phyloP scores from a whole-genome alignment of 2,329 filamentous ascomycete species.

The Colletotrichum cordylinicola region DNA sequence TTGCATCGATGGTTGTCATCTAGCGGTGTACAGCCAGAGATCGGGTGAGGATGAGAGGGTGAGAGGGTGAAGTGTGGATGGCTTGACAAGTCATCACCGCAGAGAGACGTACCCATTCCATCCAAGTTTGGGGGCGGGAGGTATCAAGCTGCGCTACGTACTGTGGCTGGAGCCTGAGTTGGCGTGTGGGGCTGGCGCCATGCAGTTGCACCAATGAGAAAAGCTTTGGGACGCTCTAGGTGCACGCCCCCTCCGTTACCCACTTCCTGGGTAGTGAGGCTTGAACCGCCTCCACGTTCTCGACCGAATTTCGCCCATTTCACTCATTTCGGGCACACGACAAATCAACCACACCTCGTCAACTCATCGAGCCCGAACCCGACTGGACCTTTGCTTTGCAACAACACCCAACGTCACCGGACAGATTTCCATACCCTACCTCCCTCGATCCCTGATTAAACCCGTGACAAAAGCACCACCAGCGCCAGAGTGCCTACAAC shows the following conservation, averaged over 20 bases:
- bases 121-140: neutral
- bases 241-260: constrained; percentile 18
- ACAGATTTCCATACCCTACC: neutral
- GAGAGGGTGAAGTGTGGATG: neutral
- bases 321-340: constrained; percentile 6
- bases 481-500: neutral
- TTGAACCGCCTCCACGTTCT: constrained; percentile 11
- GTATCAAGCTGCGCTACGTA: neutral
- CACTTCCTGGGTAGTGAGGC: constrained; percentile 17
- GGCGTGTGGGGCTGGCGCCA: neutral
- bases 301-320: constrained; percentile 7
- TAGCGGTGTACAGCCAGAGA: constrained; percentile 10
- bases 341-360: constrained; percentile 1
- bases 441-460: neutral
- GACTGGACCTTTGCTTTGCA: neutral
- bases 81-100: constrained; percentile 18
- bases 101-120: neutral
- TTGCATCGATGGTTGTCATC: neutral
- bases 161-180: constrained; percentile 13
- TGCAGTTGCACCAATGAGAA: neutral
- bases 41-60: constrained; percentile 1
- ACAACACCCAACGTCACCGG: neutral
- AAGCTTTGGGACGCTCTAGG: neutral
- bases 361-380: neutral
- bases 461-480: neutral